phyloP scores from a whole-genome alignment of 345 rosid species.

The Acer negundo region DNA sequence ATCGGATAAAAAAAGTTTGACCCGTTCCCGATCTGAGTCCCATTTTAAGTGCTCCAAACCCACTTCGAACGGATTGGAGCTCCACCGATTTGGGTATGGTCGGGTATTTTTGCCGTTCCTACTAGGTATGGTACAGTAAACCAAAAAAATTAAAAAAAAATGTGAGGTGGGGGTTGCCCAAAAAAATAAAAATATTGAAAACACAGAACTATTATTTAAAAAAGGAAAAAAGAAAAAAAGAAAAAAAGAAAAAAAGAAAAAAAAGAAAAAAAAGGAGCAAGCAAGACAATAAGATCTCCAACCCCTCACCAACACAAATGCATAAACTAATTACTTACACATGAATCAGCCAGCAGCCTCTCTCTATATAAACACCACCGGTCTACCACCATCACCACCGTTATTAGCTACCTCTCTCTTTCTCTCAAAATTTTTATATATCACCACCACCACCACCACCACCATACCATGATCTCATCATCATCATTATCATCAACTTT shows the following conservation, averaged over 20 bases:
- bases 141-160: no score
- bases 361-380: neutral
- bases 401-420: conserved; percentile 22
- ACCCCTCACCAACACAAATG: neutral
- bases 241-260: neutral
- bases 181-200: no score
- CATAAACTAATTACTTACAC: no score
- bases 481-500: conserved; percentile 12
- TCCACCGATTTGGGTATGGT: no score
- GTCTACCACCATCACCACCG: neutral
- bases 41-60: no score
- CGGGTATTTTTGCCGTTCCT: no score
- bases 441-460: conserved; percentile 14
- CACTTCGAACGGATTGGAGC: no score
- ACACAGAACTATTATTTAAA: neutral
- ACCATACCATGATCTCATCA: conserved; percentile 38
- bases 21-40: no score
- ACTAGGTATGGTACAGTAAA: no score
- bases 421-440: neutral
- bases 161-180: no score
- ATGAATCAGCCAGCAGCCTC: neutral
- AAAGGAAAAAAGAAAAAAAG: no score
- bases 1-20: no score
- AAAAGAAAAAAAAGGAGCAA: neutral
- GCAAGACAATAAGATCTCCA: conserved; percentile 29